phyloP scores from a whole-genome alignment of 345 rosid genomes.

The Murraya paniculata region DNA sequence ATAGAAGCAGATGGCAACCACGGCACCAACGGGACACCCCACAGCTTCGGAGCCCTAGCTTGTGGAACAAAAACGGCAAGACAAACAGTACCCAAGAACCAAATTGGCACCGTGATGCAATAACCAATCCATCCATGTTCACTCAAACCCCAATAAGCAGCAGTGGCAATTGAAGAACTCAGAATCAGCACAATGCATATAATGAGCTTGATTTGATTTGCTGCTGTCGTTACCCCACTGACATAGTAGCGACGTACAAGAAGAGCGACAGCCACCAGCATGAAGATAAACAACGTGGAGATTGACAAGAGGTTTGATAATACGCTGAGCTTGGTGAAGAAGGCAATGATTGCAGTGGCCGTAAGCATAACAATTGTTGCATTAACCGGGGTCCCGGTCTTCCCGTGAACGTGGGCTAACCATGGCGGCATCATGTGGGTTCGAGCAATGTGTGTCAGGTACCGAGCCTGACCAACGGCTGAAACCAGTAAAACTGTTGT shows the following conservation, averaged over 20 bases:
- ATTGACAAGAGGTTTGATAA: constrained; percentile 64
- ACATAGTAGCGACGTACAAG: constrained; percentile 76
- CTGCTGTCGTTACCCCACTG: constrained; percentile 40
- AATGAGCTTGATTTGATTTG: constrained; percentile 43
- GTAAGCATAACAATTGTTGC: constrained; percentile 64
- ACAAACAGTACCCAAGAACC: constrained; percentile 50
- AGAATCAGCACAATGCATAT: constrained; percentile 43
- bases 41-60: constrained; percentile 61
- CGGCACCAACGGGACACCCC: constrained; percentile 93
- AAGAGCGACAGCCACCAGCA: constrained; percentile 70
- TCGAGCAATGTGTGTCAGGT: constrained; percentile 83
- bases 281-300: constrained; percentile 78
- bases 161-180: constrained; percentile 44
- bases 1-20: constrained; percentile 84
- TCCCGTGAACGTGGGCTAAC: constrained; percentile 58
- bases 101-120: constrained; percentile 48
- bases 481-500: constrained; percentile 72
- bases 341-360: constrained; percentile 59
- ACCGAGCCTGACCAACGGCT: constrained; percentile 78
- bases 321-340: constrained; percentile 63
- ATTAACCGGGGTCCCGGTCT: constrained; percentile 72
- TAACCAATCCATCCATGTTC: constrained; percentile 55
- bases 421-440: constrained; percentile 93
- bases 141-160: constrained; percentile 50
- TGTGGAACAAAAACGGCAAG: constrained; percentile 52